Percentiles rank a stretch among this genome's conserved stretches.
Evolutionary conservation across 352 stramenopile species (phyloP).

Genomic region (Thalassiosira mediterranea): DNA sequence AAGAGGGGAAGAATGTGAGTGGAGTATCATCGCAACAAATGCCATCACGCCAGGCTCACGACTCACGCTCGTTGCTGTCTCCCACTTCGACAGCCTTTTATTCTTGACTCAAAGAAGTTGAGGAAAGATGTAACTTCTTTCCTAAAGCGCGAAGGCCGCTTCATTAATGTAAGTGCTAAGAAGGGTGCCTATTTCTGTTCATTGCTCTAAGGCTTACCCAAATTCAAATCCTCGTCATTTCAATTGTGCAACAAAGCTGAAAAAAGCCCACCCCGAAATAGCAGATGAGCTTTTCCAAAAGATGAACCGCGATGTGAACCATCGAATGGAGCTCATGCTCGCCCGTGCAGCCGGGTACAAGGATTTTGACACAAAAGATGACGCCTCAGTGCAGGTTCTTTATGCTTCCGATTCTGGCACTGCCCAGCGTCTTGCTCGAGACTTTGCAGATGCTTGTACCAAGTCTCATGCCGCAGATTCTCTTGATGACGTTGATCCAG

Average conservation of each 20-base stretch:
- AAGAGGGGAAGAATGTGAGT: constrained; percentile 84
- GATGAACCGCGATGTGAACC: constrained; percentile 86
- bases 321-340: constrained; percentile 86
- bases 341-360: constrained; percentile 68
- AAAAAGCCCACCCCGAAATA: constrained; percentile 85
- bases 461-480: constrained; percentile 57
- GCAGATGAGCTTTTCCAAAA: constrained; percentile 71
- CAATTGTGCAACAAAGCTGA: too few relatives aligned
- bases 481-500: constrained; percentile 66
- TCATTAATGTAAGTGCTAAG: constrained; percentile 78
- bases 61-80: not conserved
- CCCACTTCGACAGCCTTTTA: constrained; percentile 74
- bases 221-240: too few relatives aligned
- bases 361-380: constrained; percentile 55
- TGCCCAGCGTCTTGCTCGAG: constrained; percentile 52
- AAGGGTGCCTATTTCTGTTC: not conserved
- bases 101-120: constrained; percentile 90
- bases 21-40: not conserved
- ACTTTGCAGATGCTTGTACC: constrained; percentile 71
- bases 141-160: constrained; percentile 89
- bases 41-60: not conserved
- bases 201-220: constrained; percentile 11
- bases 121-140: constrained; percentile 89
- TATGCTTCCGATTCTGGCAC: constrained; percentile 70
- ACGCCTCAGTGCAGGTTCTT: constrained; percentile 62